Conservation (phyloP, 2,329 filamentous ascomycete genomes). For the Bipolaris sorokiniana region DNA sequence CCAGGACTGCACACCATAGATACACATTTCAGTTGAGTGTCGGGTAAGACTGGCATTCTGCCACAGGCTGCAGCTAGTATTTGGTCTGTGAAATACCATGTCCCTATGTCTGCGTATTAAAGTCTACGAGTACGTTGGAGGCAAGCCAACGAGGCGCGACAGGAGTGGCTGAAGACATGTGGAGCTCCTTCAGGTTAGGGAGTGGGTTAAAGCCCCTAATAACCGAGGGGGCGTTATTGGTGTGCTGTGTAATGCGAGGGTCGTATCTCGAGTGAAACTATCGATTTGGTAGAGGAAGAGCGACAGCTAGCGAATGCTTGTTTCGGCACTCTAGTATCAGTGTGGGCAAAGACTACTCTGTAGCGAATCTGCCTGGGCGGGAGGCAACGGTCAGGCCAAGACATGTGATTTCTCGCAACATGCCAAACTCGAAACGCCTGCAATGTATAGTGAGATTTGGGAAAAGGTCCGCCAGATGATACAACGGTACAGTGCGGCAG, state of each 20-base stretch:
- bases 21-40: background rate
- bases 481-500: background rate
- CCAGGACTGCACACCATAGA: background rate
- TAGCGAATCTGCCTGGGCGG: background rate
- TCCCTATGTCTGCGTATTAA: too few species aligned
- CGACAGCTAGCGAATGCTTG: background rate
- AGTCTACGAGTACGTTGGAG: background rate
- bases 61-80: background rate
- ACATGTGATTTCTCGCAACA: constrained; percentile 2
- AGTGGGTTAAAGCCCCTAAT: background rate
- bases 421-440: background rate
- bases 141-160: background rate
- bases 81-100: background rate
- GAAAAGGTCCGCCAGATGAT: background rate
- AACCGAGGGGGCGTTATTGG: background rate
- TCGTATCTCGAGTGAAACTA: background rate
- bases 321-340: background rate
- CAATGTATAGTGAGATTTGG: background rate
- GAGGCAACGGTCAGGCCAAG: background rate
- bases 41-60: background rate
- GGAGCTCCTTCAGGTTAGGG: background rate
- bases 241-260: background rate
- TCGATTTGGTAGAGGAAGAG: background rate
- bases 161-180: background rate
- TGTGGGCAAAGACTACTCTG: background rate